Evolutionary conservation across 305 asterid species (phyloP).

Genomic region (Salvia sclarea): DNA sequence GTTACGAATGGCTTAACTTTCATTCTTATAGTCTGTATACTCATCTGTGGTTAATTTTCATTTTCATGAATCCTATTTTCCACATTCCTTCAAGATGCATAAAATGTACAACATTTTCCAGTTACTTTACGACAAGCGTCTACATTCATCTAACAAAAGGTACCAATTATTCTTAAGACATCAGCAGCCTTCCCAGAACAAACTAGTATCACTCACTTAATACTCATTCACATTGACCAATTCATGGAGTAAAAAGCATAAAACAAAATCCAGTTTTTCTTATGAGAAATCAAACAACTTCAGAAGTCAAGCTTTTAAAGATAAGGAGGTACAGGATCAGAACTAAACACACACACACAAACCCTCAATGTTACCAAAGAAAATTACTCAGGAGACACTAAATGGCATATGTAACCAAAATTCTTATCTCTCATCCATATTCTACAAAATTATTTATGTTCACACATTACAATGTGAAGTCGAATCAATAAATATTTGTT

Average conservation of each 20-base stretch:
- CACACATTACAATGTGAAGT: neutral
- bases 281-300: neutral
- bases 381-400: neutral
- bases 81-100: conserved; percentile 4
- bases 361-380: neutral
- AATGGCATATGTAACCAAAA: neutral
- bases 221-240: conserved; percentile 1
- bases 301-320: neutral
- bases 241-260: neutral
- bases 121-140: neutral
- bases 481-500: neutral
- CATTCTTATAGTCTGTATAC: conserved; percentile 1
- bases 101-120: neutral
- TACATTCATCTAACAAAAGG: neutral
- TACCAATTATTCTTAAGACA: neutral
- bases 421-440: neutral
- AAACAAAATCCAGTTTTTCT: neutral
- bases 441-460: neutral
- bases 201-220: neutral
- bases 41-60: neutral
- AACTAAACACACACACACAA: neutral
- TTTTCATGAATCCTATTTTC: neutral
- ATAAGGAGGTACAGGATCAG: neutral
- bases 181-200: neutral
- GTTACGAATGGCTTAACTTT: neutral